A percentile compares a stretch with the other conserved stretches of the same genome.
These are phyloP conservation scores for Cyclotella baltica DNA, from an alignment of 108 stramenopile genomes.

Conservation along the genomic window DNA sequence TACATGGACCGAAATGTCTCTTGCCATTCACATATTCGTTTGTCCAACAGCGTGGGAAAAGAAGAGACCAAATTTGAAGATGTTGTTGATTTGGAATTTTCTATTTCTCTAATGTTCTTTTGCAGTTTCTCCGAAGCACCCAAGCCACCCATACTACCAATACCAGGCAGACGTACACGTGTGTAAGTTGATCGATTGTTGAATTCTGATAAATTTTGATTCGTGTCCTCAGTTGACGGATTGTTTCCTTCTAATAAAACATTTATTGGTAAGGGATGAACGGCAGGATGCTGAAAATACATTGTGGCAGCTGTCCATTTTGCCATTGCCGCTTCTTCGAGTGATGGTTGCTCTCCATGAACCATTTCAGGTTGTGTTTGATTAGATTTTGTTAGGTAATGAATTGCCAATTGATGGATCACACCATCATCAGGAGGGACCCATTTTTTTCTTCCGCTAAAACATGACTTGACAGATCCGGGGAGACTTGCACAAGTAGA, in stretches of 20 bases:
- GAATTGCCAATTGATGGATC: slow-evolving; percentile 33
- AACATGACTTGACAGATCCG: not conserved
- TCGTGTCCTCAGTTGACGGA: not conserved
- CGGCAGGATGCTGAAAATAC: slow-evolving; percentile 58
- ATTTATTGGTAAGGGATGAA: slow-evolving; percentile 42
- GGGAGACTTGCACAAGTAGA: slow-evolving; percentile 41
- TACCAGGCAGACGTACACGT: slow-evolving; percentile 38
- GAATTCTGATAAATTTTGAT: slow-evolving; percentile 20
- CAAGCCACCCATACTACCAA: slow-evolving; percentile 44
- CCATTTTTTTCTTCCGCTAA: slow-evolving; percentile 7
- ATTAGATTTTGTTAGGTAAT: slow-evolving; percentile 14
- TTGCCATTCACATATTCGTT: slow-evolving; percentile 58
- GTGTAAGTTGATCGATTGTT: slow-evolving; percentile 28
- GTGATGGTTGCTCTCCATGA: slow-evolving; percentile 12
- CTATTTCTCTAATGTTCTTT: not conserved
- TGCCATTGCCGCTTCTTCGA: slow-evolving; percentile 31
- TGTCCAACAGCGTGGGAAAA: slow-evolving; percentile 25
- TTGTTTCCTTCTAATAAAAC: slow-evolving; percentile 13
- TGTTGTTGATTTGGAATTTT: not conserved
- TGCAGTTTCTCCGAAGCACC: slow-evolving; percentile 20
- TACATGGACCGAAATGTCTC: slow-evolving; percentile 53
- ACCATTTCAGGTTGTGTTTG: not conserved
- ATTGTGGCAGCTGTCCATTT: slow-evolving; percentile 46
- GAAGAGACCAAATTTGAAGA: slow-evolving; percentile 13
- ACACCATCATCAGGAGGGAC: slow-evolving; percentile 27